Percentiles rank a stretch among this genome's conserved stretches.
phyloP scores from a whole-genome alignment of 805 yeast species.

The Zygosaccharomyces lentus region DNA sequence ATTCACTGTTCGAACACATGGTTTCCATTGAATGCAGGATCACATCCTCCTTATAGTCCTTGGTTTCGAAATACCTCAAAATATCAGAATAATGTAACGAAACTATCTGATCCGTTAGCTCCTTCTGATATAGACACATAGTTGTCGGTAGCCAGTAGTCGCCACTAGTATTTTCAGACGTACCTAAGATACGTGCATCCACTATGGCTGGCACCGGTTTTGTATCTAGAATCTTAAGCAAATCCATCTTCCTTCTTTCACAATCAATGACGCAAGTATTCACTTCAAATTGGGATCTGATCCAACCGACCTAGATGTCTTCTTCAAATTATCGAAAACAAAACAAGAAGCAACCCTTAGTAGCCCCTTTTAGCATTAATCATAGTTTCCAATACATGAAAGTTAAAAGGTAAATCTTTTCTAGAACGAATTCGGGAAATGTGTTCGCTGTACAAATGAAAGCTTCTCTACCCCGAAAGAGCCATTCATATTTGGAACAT shows the following conservation, averaged over 20 bases:
- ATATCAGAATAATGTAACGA: constrained; percentile 90
- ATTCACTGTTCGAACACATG: constrained; percentile 67
- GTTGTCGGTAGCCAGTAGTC: constrained; percentile 81
- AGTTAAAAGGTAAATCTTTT: constrained; percentile 1
- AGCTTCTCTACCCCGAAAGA: background rate
- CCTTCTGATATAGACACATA: constrained; percentile 80
- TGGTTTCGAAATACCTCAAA: constrained; percentile 71
- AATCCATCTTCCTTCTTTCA: constrained; percentile 49
- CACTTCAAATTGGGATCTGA: background rate
- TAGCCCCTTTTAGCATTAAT: background rate
- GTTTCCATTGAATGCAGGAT: constrained; percentile 72
- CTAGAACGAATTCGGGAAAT: background rate
- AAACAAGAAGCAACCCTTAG: background rate
- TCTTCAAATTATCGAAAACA: background rate
- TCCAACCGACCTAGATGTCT: background rate
- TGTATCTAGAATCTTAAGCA: constrained; percentile 69
- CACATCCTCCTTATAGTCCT: constrained; percentile 47
- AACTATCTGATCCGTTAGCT: constrained; percentile 85
- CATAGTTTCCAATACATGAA: background rate
- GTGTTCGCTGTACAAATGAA: background rate
- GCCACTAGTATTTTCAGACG: constrained; percentile 37
- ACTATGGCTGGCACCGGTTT: constrained; percentile 81
- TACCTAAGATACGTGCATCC: constrained; percentile 46
- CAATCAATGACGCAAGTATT: background rate
- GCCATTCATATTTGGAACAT: background rate